Evolutionary conservation across 768 basidiomycete species (phyloP), one percentile per base, ranked within the genome.

Genomic region (Lactarius evosmus): DNA sequence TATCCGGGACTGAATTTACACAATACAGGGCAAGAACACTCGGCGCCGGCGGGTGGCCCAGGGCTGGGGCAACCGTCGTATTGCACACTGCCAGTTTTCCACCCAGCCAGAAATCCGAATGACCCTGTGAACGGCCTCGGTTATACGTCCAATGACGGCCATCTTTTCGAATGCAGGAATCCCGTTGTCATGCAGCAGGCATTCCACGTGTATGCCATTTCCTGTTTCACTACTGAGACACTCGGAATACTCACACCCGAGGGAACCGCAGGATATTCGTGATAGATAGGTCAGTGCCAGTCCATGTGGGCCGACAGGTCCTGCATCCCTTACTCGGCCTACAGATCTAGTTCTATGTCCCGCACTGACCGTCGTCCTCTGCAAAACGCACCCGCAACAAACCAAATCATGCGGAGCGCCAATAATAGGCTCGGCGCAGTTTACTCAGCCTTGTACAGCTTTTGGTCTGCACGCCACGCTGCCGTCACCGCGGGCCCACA

Each of bases 351-450:
- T 0, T 86, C 85, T 0, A 86, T 86, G 85, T 0, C 33, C 4
- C 9, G 0, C 0, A 25, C 1, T 2, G 85, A 85, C 64, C 73
- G 75, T 40, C 70, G 52, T 1, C 85, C 85, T 0, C 74, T 85
- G 5, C 65, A 69, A 1, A 74, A 77, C 41, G 78, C 81, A 3
- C 82, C 83, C 0, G 73, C 64, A 3, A 76, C 78, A 2, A 62
- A 70, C 17, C 70, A 67, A 41, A 83, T 85, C 54, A 60, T 66
- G 4, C 72, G 66, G 16, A 65, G 58, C 0, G 72, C 75, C 41
- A 72, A 83, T 61, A 81, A 87, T 62, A 73, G 85, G 27, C 76
- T 85, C 16, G 85, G 85, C 0, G 83, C 85, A 0, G 85, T 85
- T 0, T 82, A 81, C 54, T 82, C 84, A 0, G 79, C 85, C 0